Base-by-base conservation (phyloP, 352 stramenopile genomes). In the Phytophthora pluvialis region DNA sequence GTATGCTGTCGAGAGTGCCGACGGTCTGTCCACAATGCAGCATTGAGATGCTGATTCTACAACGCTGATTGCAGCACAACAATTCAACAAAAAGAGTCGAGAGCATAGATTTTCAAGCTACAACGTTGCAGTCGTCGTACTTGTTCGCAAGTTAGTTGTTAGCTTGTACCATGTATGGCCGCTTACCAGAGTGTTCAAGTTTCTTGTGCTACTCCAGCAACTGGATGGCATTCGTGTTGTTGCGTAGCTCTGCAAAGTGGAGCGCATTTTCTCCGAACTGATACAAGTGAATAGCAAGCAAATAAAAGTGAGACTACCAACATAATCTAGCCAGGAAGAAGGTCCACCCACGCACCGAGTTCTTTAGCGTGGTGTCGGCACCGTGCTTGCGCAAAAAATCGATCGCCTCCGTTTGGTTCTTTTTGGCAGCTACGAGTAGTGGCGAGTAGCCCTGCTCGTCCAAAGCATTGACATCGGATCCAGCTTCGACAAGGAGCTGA, bases 361-460 rank as follows among this genome's bases (percentile, higher is more conserved):
- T 89, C 66, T 81, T 79, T 38, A 78, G 55, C 28, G 74, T 71
- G 4, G 61, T 48, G 55, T 91, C 79, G 10, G 84, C 80, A 15
- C 82, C 84, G 4, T 79, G 71, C 7, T 78, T 64, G 26, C 78
- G 73, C 36, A 93, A 53, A 50, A 76, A 79, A 26, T 82, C 60
- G 43, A 91, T 84, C 6, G 75, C 73, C 44, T 85, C 79, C 4
- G 73, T 78, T 69, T 93, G 84, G 51, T 85, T 87, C 61, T 88
- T 91, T 62, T 90, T 92, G 52, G 82, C 78, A 6, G 85, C 83
- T 40, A 91, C 78, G 62, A 90, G 88, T 26, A 93, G 54, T 39
- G 85, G 76, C 26, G 85, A 87, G 60, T 77, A 81, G 29, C 76
- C 68, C 32, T 91, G 81, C 40, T 81, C 80, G 48, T 94, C 83